Base-by-base conservation (phyloP, 148 eudicot species). In the Chenopodium quinoa region DNA sequence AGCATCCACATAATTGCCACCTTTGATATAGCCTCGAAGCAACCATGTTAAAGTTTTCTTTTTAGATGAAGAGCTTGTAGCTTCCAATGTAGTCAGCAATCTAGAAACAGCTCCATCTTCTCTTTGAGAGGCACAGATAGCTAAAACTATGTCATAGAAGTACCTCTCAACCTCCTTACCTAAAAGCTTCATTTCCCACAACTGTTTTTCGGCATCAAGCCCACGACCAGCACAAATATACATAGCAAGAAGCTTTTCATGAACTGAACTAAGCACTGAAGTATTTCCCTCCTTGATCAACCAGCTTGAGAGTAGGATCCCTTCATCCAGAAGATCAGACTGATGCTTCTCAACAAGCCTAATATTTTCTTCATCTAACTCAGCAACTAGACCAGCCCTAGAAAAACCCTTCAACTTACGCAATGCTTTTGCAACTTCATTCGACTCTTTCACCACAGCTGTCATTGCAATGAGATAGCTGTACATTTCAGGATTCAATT, bases 391-490 rank as follows among this genome's bases (percentile, higher is more conserved):
- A 75, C 96, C 98, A 37, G 91, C 82, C 78, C 82, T 91, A 40
- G 85, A 85, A 83, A 85, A 93, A 80, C 83, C 89, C 83, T 91
- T 92, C 81, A 95, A 75, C 81, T 92, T 92, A 82, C 90, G 92
- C 68, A 93, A 81, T 46, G 92, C 94, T 90, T 95, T 95, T 73
- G 91, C 81, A 31, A 93, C 79, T 86, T 92, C 93, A 73, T 93
- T 93, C 81, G 92, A 85, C 84, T 93, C 97, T 83, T 93, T 95
- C 11, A 95, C 92, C 60, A 91, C 86, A 79, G 98, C 97, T 70
- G 98, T 92, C 96, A 93, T 91, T 29, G 96, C 98, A 31, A 93
- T 86, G 27, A 95, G 86, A 80, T 91, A 93, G 88, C 96, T 93
- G 81, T 93, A 95, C 70, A 87, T 87, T 90, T 93, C 96, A 40